Evolutionary conservation across 306 rosid species (phyloP).

Genomic region (Styphnolobium japonicum): DNA sequence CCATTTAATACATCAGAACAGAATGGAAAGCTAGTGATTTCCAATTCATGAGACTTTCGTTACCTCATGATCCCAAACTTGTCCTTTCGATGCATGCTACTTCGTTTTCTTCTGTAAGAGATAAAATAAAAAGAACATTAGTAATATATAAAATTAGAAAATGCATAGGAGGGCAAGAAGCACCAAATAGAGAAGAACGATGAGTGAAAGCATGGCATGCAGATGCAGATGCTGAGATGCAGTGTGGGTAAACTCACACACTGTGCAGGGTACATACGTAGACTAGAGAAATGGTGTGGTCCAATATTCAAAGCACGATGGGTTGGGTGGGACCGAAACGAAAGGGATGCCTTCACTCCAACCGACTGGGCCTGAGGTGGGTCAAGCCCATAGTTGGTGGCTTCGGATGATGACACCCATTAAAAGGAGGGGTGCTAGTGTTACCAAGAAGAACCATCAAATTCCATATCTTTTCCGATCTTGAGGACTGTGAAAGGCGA

Average conservation of each 20-base stretch:
- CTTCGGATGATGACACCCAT: conserved; percentile 35
- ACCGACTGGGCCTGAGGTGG: conserved; percentile 42
- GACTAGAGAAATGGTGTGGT: background rate
- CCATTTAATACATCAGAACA: background rate
- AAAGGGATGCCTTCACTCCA: conserved; percentile 32
- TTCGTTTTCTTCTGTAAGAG: too few relatives aligned
- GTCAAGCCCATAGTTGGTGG: conserved; percentile 42
- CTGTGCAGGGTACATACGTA: too few relatives aligned
- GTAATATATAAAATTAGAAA: background rate
- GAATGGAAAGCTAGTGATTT: background rate
- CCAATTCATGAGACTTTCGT: background rate
- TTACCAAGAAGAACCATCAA: conserved; percentile 17
- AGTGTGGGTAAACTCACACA: too few relatives aligned
- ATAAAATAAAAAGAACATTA: too few relatives aligned
- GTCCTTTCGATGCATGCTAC: too few relatives aligned
- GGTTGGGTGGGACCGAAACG: background rate
- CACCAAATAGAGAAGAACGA: background rate
- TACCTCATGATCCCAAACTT: too few relatives aligned
- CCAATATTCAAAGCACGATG: background rate
- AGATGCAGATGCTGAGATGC: background rate
- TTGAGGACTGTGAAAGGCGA: conserved; percentile 33
- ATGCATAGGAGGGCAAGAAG: background rate
- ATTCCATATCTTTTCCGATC: conserved; percentile 35
- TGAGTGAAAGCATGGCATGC: background rate
- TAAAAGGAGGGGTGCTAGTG: background rate